Conservation (phyloP, 257 asterid species). For the Solanum ahanhuiri region DNA sequence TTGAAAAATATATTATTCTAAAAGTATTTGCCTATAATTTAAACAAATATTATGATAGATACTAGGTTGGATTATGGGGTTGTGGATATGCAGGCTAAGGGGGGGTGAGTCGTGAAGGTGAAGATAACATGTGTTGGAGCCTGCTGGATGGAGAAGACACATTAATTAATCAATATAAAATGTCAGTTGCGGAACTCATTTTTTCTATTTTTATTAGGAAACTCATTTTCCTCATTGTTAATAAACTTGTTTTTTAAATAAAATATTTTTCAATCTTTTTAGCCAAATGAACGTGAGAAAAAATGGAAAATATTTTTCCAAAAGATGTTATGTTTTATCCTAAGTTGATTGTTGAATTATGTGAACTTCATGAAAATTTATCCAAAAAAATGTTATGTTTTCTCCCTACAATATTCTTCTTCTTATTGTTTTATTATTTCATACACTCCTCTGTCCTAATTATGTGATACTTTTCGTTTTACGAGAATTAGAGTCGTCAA, state of each 20-base stretch:
- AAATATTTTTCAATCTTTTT: neutral
- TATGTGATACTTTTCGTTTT: too few species aligned
- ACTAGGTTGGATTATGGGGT: neutral
- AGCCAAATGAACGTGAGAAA: neutral
- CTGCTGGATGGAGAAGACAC: fast-evolving
- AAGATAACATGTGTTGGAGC: neutral
- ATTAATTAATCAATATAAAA: neutral
- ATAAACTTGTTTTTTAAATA: neutral
- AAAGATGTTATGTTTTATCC: neutral
- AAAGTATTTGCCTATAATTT: neutral
- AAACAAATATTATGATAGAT: neutral
- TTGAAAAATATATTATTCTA: neutral
- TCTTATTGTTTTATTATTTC: neutral
- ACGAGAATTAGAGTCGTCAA: too few species aligned
- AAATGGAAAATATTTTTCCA: neutral
- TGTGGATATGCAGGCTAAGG: neutral
- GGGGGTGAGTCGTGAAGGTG: neutral
- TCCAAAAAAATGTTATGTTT: neutral
- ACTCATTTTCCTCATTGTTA: neutral
- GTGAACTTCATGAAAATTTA: neutral
- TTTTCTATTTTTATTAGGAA: neutral
- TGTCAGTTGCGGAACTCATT: fast-evolving
- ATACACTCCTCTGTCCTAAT: too few species aligned
- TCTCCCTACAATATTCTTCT: neutral
- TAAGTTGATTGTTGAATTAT: neutral